These are phyloP conservation scores for Mangifera indica DNA, from an alignment of 345 rosid species.

Conservation along the genomic window DNA sequence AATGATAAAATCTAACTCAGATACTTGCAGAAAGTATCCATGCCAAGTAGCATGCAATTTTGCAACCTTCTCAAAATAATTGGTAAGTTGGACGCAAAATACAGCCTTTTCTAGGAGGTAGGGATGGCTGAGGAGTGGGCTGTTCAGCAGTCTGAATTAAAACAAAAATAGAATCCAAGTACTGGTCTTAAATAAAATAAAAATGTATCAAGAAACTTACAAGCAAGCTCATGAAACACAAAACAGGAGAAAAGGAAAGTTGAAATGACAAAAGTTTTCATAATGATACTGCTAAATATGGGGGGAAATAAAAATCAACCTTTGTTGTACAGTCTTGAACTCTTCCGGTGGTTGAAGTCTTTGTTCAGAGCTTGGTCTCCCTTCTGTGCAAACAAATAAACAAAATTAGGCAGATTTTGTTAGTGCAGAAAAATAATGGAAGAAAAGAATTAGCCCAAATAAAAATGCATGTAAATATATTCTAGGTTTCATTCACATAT, in stretches of 20 bases:
- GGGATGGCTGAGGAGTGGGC: too few relatives aligned
- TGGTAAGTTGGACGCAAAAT: not conserved
- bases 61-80: not conserved
- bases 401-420: not conserved
- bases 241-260: not conserved
- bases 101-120: too few relatives aligned
- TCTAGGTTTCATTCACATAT: not conserved
- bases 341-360: constrained; percentile 24
- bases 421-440: not conserved
- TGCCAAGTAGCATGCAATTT: not conserved
- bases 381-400: constrained; percentile 23
- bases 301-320: constrained; percentile 19
- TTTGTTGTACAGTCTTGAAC: not conserved
- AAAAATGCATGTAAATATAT: not conserved
- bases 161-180: too few relatives aligned
- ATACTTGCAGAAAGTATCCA: not conserved
- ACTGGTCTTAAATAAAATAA: too few relatives aligned
- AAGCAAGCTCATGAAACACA: too few relatives aligned
- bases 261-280: not conserved
- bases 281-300: not conserved
- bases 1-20: not conserved
- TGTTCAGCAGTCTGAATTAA: too few relatives aligned
- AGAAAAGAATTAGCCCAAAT: not conserved
- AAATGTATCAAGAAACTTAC: too few relatives aligned
- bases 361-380: constrained; percentile 21